Evolutionary conservation across 371 early-diverging fungal species (phyloP).

Genomic region (Zychaea mexicana): DNA sequence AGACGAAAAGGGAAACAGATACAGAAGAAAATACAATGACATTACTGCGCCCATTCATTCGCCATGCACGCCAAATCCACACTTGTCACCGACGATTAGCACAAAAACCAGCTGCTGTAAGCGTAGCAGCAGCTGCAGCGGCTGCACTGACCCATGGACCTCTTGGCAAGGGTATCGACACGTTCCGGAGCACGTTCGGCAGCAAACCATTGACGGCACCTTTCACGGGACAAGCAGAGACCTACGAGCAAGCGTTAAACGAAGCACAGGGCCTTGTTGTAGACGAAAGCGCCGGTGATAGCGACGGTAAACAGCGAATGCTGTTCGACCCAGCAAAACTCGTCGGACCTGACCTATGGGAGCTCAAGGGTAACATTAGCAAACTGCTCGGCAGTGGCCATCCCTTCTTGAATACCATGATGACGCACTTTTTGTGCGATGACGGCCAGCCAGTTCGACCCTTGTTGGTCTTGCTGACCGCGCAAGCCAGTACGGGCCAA

Average conservation of each 20-base stretch:
- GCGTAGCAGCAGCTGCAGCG: constrained; percentile 9
- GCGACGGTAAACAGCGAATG: constrained; percentile 21
- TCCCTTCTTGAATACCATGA: constrained; percentile 85
- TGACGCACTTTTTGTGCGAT: constrained; percentile 86
- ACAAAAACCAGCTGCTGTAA: background rate
- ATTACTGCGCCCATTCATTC: background rate
- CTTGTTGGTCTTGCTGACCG: constrained; percentile 85
- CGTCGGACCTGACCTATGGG: constrained; percentile 76
- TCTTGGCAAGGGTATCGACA: constrained; percentile 9
- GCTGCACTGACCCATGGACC: constrained; percentile 9
- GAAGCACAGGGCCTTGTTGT: constrained; percentile 55
- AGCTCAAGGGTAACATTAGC: constrained; percentile 87
- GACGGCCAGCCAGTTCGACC: constrained; percentile 95
- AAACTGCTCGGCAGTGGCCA: constrained; percentile 83
- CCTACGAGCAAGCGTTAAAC: constrained; percentile 57
- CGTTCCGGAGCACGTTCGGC: background rate
- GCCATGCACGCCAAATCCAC: background rate
- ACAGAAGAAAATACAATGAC: too few relatives aligned
- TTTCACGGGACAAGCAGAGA: constrained; percentile 41
- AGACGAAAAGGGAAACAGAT: too few relatives aligned
- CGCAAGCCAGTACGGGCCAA: constrained; percentile 64
- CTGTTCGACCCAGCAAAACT: constrained; percentile 64
- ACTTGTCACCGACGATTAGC: background rate
- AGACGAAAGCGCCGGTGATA: constrained; percentile 14
- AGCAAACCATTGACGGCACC: constrained; percentile 24